Percentiles rank a stretch among this genome's conserved stretches.
phyloP scores from a whole-genome alignment of 805 yeast genomes.

The Kuraishia ogatae region DNA sequence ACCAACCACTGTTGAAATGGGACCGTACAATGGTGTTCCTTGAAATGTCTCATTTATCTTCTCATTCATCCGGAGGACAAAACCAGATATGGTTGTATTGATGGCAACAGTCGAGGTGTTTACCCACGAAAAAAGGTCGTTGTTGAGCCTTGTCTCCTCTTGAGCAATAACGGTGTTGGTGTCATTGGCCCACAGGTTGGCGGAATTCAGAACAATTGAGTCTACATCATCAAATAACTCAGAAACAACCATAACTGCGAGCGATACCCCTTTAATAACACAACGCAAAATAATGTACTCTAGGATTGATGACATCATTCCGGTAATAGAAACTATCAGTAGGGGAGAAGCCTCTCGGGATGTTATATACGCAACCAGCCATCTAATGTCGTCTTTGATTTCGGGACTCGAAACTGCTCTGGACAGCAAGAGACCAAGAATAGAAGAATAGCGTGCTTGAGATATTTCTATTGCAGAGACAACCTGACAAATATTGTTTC shows the following conservation, averaged over 20 bases:
- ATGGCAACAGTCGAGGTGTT: slow-evolving; percentile 45
- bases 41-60: slow-evolving; percentile 56
- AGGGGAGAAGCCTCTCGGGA: slow-evolving; percentile 43
- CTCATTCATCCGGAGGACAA: slow-evolving; percentile 49
- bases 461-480: slow-evolving; percentile 12
- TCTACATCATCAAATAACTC: slow-evolving; percentile 1
- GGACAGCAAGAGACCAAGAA: slow-evolving; percentile 12
- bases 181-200: slow-evolving; percentile 40
- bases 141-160: slow-evolving; percentile 49
- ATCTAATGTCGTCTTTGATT: slow-evolving; percentile 17
- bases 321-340: slow-evolving; percentile 47
- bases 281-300: slow-evolving; percentile 42
- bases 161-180: slow-evolving; percentile 46
- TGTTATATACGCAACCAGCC: slow-evolving; percentile 43
- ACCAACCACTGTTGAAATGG: slow-evolving; percentile 59
- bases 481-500: slow-evolving; percentile 8
- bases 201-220: slow-evolving; percentile 19
- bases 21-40: slow-evolving; percentile 54
- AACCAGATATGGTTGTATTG: slow-evolving; percentile 49
- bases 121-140: slow-evolving; percentile 59
- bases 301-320: slow-evolving; percentile 41
- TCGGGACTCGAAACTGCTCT: slow-evolving; percentile 2
- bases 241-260: neutral
- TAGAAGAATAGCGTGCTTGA: slow-evolving; percentile 14
- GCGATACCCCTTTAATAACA: too few species aligned